Base-by-base conservation (phyloP, 495 filamentous ascomycete genomes). In the Podospora anserina region DNA sequence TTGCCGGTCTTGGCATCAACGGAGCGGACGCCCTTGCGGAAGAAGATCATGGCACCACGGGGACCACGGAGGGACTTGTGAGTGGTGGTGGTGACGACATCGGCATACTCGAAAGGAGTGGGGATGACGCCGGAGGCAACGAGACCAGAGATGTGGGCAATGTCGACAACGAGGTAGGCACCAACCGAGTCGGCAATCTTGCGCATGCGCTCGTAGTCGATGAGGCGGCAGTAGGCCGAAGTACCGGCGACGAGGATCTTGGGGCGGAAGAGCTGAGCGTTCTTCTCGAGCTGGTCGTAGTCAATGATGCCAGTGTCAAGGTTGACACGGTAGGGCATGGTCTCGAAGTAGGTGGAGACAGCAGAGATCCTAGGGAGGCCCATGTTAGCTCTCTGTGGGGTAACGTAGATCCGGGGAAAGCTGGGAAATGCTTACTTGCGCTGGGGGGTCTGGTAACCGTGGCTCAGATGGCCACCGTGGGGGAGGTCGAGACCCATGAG, bases 1-100 rank as follows among this genome's bases (percentile, higher is more conserved):
- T 97, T 95, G 73, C 92, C 91, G 65, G 88, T 86, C 88, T 97
- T 98, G 78, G 90, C 82, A 78, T 98, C 92, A 59, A 88, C 88
- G 77, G 88, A 91, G 74, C 94, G 88, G 64, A 97, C 91, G 75
- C 96, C 96, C 82, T 94, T 96, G 76, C 96, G 92, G 88, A 92
- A 99, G 88, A 99, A 99, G 83, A 99, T 99, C 96, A 99, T 99
- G 77, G 96, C 96, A 78, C 96, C 96, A 82, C 96, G 91, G 65
- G 96, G 96, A 64, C 96, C 96, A 84, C 96, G 92, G 75, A 99
- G 91, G 63, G 94, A 97, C 88, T 99, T 99, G 89, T 99, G 96
- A 62, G 96, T 99, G 67, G 96, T 99, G 66, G 96, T 99, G 69
- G 96, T 99, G 67, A 99, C 96, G 66, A 99, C 91, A 80, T 98